Base-by-base conservation (phyloP, 345 rosid species). In the Noccaea bulbosa region DNA sequence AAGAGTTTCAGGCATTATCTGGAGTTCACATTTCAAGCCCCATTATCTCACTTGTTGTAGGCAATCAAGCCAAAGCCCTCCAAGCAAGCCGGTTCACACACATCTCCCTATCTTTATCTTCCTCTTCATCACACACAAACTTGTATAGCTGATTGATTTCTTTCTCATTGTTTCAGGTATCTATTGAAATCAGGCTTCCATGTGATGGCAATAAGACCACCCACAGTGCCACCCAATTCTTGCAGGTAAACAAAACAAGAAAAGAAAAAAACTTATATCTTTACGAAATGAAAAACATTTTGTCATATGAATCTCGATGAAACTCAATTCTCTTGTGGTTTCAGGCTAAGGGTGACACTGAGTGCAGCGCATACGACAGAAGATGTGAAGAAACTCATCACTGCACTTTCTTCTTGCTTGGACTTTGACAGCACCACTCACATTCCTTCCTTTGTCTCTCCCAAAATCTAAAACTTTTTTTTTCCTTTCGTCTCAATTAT, bases 171-270 rank as follows among this genome's bases (percentile, higher is more conserved):
- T 65, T 74, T 62, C 77, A 89, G 97, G 87, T 82, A 86, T 66
- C 67, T 91, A 79, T 43, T 94, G 63, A 76, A 78, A 70, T 88
- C 89, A 54, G 97, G 99, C n/a, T 89, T 94, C 67, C 96, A 91
- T 58, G 96, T 89, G 44, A 85, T 91, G 74, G 96, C 99, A 50
- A 91, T 91, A 69, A 78, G 97, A 80, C 99, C 98, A 32, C 99
- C 99, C 62, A 91, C 97, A 17, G 99, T 94, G 63, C 96, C 99
- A 71, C 82, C 93, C 41, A 94, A 94, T 72, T 91, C 93, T 61
- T 94, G 97, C 97, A 86, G 97, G 97, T 93, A 69, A 24, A 43
- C 6, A 11, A 27, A 8, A 47, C 30, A 27, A 2, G 30, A 27
- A 27, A 20, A 20, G 0, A 1, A 10, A 15, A 6, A 46, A 11